Conservation (phyloP, 495 filamentous ascomycete species). For the Darksidea phi region DNA sequence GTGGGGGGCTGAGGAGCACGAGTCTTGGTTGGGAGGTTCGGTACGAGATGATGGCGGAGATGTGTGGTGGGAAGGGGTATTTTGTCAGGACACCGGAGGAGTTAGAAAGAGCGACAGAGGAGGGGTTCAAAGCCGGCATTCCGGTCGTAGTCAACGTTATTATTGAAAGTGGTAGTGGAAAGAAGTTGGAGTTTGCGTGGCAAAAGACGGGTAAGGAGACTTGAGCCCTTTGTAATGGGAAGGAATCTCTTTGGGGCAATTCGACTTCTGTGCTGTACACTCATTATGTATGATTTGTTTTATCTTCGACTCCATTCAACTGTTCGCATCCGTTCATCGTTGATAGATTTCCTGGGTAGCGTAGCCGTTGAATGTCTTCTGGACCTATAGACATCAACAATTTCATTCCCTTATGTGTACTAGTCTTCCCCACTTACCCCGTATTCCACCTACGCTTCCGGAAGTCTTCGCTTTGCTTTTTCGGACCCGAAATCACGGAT, state of each 20-base stretch:
- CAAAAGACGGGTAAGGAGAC: constrained; percentile 20
- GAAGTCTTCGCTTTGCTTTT: background rate
- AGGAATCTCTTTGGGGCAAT: too few species aligned
- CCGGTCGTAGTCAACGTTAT: constrained; percentile 60
- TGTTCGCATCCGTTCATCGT: too few species aligned
- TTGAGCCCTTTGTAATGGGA: too few species aligned
- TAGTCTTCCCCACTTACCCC: background rate
- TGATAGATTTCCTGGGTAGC: too few species aligned
- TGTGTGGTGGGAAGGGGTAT: constrained; percentile 57
- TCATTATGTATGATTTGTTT: too few species aligned
- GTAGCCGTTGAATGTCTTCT: too few species aligned
- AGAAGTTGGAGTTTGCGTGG: constrained; percentile 47
- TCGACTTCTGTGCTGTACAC: too few species aligned
- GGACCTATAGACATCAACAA: too few species aligned
- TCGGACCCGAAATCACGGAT: background rate
- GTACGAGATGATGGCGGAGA: constrained; percentile 60
- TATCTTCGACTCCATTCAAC: too few species aligned
- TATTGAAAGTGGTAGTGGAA: constrained; percentile 56
- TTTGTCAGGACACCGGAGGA: constrained; percentile 55
- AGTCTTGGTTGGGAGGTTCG: constrained; percentile 58
- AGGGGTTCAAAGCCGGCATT: constrained; percentile 52
- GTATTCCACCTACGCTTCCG: background rate
- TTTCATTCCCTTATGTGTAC: too few species aligned
- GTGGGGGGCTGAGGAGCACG: constrained; percentile 51
- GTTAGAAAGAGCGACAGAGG: constrained; percentile 52